Conservation (phyloP, 768 basidiomycete species). For the Stropharia rugosoannulata region DNA sequence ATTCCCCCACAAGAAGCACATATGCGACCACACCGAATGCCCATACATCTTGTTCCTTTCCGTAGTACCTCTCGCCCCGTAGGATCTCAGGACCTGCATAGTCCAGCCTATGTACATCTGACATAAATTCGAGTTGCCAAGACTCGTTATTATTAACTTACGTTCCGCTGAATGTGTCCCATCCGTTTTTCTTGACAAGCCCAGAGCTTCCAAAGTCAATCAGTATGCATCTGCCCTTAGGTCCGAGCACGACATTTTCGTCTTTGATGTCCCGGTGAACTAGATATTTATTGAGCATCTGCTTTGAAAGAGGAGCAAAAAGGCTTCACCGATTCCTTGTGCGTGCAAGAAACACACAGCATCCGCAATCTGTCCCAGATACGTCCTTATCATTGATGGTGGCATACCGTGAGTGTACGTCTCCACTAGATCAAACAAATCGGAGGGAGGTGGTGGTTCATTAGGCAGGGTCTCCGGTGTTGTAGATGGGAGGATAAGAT, state of each 20-base stretch:
- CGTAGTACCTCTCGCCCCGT: constrained; percentile 90
- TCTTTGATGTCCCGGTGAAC: constrained; percentile 99
- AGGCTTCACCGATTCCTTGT: constrained; percentile 79
- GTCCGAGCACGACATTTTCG: constrained; percentile 88
- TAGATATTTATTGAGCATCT: constrained; percentile 25
- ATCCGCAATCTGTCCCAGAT: constrained; percentile 93
- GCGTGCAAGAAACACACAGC: constrained; percentile 86
- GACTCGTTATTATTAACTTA: constrained; percentile 39
- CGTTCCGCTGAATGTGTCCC: constrained; percentile 95
- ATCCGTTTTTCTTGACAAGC: constrained; percentile 76
- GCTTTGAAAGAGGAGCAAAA: background rate
- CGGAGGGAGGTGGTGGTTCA: constrained; percentile 60
- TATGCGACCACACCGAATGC: constrained; percentile 97
- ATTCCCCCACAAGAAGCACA: constrained; percentile 90
- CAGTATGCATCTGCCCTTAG: constrained; percentile 79
- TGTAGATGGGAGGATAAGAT: constrained; percentile 83
- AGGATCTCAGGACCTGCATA: constrained; percentile 97
- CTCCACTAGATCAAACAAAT: constrained; percentile 96
- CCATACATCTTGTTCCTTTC: constrained; percentile 98
- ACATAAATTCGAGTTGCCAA: constrained; percentile 6
- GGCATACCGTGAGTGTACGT: constrained; percentile 83
- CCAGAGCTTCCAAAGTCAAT: constrained; percentile 98
- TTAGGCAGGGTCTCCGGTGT: constrained; percentile 56
- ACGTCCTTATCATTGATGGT: constrained; percentile 68
- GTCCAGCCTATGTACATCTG: constrained; percentile 57